Evolutionary conservation across 2,329 filamentous ascomycete species (phyloP).

Genomic region (Hypoxylon sp.): DNA sequence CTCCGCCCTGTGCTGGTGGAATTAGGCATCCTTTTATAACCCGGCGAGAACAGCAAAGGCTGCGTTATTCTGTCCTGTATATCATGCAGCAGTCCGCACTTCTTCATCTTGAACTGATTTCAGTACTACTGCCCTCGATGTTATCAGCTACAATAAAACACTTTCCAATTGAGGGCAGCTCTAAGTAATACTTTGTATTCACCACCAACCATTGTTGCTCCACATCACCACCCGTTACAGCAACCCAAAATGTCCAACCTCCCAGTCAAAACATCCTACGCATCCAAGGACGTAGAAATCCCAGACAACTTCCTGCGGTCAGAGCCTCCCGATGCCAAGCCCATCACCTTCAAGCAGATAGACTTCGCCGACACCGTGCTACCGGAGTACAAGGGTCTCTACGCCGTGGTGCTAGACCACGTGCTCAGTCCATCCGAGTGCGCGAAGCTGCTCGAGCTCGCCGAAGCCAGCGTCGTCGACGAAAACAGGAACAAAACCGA

Average conservation of each 20-base stretch:
- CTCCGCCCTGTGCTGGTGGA: slow-evolving; percentile 4
- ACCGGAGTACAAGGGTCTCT: slow-evolving; percentile 66
- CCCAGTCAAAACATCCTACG: slow-evolving; percentile 53
- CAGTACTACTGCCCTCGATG: background rate
- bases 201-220: background rate
- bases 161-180: background rate
- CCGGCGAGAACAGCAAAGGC: slow-evolving; percentile 1
- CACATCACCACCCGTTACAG: slow-evolving; percentile 2
- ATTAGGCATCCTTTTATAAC: slow-evolving; percentile 21
- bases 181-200: background rate
- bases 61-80: background rate
- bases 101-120: background rate
- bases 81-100: background rate
- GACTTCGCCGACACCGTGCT: slow-evolving; percentile 68
- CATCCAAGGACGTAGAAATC: slow-evolving; percentile 57
- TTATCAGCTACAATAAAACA: too few relatives aligned
- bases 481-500: slow-evolving; percentile 57
- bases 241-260: slow-evolving; percentile 7
- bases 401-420: slow-evolving; percentile 75
- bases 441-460: slow-evolving; percentile 63
- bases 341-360: slow-evolving; percentile 64
- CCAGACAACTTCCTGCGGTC: slow-evolving; percentile 63
- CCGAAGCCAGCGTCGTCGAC: slow-evolving; percentile 68
- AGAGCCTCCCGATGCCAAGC: slow-evolving; percentile 59
- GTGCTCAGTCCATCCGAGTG: slow-evolving; percentile 77